Evolutionary conservation across 2,329 filamentous ascomycete species (phyloP).

Genomic region (Lachnellula arida): DNA sequence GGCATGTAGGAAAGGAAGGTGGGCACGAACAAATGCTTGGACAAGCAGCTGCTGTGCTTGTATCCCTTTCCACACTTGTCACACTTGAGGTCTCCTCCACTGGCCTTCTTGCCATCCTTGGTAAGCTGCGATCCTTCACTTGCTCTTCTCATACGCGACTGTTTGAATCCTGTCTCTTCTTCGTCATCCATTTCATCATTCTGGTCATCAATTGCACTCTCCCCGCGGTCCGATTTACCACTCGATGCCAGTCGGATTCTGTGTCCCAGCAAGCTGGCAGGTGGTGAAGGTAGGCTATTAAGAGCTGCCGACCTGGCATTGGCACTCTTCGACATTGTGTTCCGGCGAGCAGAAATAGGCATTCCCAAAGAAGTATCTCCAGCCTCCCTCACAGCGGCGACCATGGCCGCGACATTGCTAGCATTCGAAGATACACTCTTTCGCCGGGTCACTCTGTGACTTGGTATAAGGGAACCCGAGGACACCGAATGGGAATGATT

Average conservation of each 20-base stretch:
- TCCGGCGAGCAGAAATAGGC: constrained; percentile 60
- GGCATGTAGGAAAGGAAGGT: constrained; percentile 41
- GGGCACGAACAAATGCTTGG: constrained; percentile 98
- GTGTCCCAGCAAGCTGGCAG: constrained; percentile 62
- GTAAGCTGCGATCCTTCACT: constrained; percentile 82
- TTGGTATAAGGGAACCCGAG: constrained; percentile 69
- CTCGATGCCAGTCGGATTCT: constrained; percentile 43
- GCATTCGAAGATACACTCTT: constrained; percentile 86
- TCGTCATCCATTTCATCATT: constrained; percentile 53
- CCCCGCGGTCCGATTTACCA: constrained; percentile 46
- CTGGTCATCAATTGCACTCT: constrained; percentile 64
- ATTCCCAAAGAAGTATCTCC: constrained; percentile 53
- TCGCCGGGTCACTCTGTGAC: constrained; percentile 82
- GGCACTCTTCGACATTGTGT: constrained; percentile 62
- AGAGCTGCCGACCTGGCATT: constrained; percentile 48
- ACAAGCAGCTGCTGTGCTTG: constrained; percentile 99
- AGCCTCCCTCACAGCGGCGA: constrained; percentile 65
- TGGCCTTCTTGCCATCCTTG: constrained; percentile 76
- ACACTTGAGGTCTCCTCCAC: constrained; percentile 83
- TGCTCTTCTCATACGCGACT: constrained; percentile 54
- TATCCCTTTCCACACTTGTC: constrained; percentile 99
- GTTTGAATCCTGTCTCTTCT: constrained; percentile 37
- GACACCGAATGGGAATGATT: constrained; percentile 80
- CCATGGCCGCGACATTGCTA: constrained; percentile 69
- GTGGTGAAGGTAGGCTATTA: constrained; percentile 58